phyloP scores from a whole-genome alignment of 768 basidiomycete genomes.

The Trametes elegans region DNA sequence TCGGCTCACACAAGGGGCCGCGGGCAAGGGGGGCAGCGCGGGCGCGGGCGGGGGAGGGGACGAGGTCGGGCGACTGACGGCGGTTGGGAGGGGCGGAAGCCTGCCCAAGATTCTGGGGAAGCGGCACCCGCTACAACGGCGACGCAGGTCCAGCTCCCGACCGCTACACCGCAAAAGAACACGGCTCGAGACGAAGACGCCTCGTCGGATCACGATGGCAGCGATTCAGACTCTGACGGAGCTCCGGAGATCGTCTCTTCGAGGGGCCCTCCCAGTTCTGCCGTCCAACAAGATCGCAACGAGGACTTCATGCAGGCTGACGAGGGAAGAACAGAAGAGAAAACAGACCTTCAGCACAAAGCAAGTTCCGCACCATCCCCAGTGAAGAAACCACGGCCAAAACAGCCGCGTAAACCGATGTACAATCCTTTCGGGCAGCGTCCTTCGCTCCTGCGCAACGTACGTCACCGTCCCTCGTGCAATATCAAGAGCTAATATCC shows the following conservation, averaged over 20 bases:
- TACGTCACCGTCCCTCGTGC: constrained; percentile 35
- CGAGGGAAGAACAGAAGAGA: background rate
- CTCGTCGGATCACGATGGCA: background rate
- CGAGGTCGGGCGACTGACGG: constrained; percentile 11
- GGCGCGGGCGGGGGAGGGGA: constrained; percentile 32
- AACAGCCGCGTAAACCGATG: constrained; percentile 49
- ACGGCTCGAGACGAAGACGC: background rate
- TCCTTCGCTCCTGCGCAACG: constrained; percentile 76
- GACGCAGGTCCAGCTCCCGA: background rate
- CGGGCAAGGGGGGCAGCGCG: constrained; percentile 32
- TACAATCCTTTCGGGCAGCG: constrained; percentile 67
- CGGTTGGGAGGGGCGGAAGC: constrained; percentile 9
- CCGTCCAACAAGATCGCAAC: background rate
- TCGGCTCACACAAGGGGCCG: constrained; percentile 16
- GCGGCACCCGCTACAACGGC: background rate
- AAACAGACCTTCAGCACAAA: background rate
- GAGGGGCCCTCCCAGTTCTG: constrained; percentile 33
- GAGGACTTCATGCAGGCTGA: background rate
- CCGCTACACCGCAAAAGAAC: background rate
- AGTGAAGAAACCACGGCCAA: constrained; percentile 26
- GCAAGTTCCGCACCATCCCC: constrained; percentile 3
- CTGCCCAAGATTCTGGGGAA: background rate
- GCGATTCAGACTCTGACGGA: constrained; percentile 32
- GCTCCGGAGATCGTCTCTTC: constrained; percentile 62
- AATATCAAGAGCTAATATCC: background rate